Evolutionary conservation across 768 basidiomycete species (phyloP).

Genomic region (Pulveroboletus frians): DNA sequence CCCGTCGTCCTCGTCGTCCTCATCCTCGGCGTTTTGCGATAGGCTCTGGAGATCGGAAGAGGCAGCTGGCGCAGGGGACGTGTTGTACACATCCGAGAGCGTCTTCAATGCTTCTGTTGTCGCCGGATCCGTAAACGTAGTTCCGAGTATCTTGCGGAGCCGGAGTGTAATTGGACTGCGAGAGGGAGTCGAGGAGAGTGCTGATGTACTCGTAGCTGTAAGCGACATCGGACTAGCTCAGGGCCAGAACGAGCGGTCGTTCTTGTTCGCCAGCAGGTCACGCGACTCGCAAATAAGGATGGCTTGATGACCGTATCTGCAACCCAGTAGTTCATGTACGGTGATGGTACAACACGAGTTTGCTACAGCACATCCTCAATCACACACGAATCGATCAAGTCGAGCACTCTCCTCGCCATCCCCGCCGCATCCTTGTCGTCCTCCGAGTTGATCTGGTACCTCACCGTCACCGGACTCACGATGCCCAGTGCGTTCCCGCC

Average conservation of each 20-base stretch:
- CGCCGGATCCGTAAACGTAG: conserved; percentile 70
- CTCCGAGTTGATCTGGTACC: conserved; percentile 42
- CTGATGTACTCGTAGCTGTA: background rate
- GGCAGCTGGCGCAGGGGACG: conserved; percentile 18
- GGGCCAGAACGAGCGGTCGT: no score
- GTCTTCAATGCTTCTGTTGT: conserved; percentile 79
- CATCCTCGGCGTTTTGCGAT: conserved; percentile 30
- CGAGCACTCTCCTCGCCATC: conserved; percentile 51
- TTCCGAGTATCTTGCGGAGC: conserved; percentile 86
- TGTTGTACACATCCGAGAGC: conserved; percentile 71
- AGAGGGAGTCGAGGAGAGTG: conserved; percentile 1
- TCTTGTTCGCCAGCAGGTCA: no score
- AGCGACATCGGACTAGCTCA: conserved; percentile 7
- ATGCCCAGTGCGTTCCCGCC: background rate
- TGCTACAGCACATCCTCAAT: conserved; percentile 18
- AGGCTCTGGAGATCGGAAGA: conserved; percentile 20
- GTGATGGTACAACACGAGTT: background rate
- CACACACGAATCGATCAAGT: conserved; percentile 35
- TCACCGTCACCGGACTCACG: background rate
- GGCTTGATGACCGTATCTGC: no score
- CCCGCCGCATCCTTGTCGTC: conserved; percentile 59
- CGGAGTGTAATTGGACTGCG: conserved; percentile 79
- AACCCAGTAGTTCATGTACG: no score
- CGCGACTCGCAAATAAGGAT: no score
- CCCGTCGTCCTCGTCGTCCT: conserved; percentile 34